Conservation (phyloP, 371 early-diverging fungal species). For the Homolaphlyctis polyrhiza region DNA sequence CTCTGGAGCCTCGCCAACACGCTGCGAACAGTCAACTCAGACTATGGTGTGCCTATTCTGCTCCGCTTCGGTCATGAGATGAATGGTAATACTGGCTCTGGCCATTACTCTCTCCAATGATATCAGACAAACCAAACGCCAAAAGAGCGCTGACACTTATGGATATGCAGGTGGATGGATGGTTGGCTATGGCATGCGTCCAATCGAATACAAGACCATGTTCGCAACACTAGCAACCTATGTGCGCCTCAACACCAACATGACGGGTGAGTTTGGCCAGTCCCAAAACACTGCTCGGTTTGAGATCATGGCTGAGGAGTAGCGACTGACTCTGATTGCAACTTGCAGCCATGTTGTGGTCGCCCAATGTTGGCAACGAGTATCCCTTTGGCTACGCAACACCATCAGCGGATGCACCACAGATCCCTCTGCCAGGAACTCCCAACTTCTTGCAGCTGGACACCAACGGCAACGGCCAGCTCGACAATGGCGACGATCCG, state of each 20-base stretch:
- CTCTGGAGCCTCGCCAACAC: constrained; percentile 14
- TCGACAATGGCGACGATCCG: constrained; percentile 24
- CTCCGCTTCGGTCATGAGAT: constrained; percentile 40
- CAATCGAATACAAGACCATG: constrained; percentile 6
- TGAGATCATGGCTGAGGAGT: no score
- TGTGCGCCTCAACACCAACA: constrained; percentile 16
- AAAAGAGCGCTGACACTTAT: neutral
- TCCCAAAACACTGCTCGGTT: no score
- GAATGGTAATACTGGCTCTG: constrained; percentile 34
- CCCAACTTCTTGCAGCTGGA: constrained; percentile 16
- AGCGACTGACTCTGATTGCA: no score
- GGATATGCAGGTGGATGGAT: constrained; percentile 4
- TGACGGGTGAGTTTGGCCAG: constrained; percentile 15
- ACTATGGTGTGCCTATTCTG: constrained; percentile 32
- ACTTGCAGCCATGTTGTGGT: constrained; percentile 23
- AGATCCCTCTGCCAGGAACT: neutral
- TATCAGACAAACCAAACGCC: neutral
- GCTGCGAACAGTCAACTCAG: constrained; percentile 18
- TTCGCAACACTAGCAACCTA: constrained; percentile 11
- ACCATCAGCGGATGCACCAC: neutral
- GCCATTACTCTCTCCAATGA: neutral
- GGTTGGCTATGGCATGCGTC: constrained; percentile 17
- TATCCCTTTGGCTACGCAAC: constrained; percentile 25
- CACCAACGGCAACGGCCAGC: constrained; percentile 20
- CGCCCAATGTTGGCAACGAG: constrained; percentile 21